Evolutionary conservation across 2,329 filamentous ascomycete species (phyloP), one percentile per base, ranked within the genome.

Genomic region (Trichophyton simii): DNA sequence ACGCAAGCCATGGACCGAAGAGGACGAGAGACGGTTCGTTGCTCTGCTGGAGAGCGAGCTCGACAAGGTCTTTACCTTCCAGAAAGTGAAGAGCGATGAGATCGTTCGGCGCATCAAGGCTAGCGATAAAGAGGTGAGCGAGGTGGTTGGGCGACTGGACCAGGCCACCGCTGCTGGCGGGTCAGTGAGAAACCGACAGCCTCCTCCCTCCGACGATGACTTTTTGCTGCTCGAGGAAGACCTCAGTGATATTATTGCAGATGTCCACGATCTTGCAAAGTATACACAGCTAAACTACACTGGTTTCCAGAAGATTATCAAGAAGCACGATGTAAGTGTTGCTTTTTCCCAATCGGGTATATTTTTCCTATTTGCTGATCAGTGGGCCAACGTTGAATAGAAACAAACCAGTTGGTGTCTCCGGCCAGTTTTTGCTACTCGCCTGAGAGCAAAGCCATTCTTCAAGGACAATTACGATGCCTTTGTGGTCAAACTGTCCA

Each of bases 251-350:
- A 91, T 99, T 71, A 99, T 99, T 72, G 94, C 94, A 68, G 92
- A 99, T 71, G 94, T 99, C 22, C 92, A 99, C 75, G 94, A 99
- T 70, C 82, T 99, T 63, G 91, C 94, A 74, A 97, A 97, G 77
- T 99, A 96, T 73, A 95, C 95, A 5, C 92, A 96, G 78, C 79
- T 99, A 72, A 99, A 99, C 77, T 99, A 99, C 72, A 97, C 92
- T 0, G 94, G 94, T 3, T 99, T 99, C 73, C 95, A 96, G 79
- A 99, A 99, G 81, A 99, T 99, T 66, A 96, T 99, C 76, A 99
- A 99, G 82, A 99, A 99, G 81, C 94, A 99, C 75, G 94, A 96
- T 77, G 89, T 92, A 75, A 68, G 87, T 78, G 7, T 20, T 46
- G 18, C 15, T 3, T 57, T 11, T 41, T 18, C 31, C 13, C 20